These are phyloP conservation scores for Candida orba DNA, from an alignment of 805 yeast genomes.

Conservation along the genomic window DNA sequence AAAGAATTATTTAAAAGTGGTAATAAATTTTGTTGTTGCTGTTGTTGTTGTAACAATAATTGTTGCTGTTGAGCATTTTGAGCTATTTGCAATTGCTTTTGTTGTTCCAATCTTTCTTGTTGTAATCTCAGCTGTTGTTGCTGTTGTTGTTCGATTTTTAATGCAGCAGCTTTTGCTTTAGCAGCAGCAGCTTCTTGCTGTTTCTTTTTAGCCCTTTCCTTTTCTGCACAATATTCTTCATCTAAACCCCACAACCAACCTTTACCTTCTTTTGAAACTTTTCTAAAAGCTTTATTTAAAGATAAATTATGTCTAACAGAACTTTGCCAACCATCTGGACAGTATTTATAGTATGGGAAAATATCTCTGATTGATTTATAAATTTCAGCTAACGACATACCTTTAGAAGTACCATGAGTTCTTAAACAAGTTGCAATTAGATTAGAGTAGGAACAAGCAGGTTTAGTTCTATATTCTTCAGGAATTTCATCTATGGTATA, in stretches of 20 bases:
- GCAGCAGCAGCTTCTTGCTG: conserved; percentile 61
- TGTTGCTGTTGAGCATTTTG: conserved; percentile 15
- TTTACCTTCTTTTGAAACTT: conserved; percentile 79
- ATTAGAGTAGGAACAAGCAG: conserved; percentile 72
- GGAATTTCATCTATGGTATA: conserved; percentile 85
- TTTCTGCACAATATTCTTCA: conserved; percentile 74
- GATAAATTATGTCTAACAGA: conserved; percentile 87
- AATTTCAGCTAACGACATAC: conserved; percentile 79
- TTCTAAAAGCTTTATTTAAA: conserved; percentile 76
- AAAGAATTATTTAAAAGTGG: conserved; percentile 3
- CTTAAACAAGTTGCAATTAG: conserved; percentile 75
- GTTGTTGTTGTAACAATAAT: neutral
- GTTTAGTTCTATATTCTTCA: conserved; percentile 76
- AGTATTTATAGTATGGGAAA: conserved; percentile 86
- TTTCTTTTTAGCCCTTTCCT: conserved; percentile 65
- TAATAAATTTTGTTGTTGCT: neutral
- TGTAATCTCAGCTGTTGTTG: conserved; percentile 26
- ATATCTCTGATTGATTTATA: conserved; percentile 79
- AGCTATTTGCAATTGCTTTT: conserved; percentile 18
- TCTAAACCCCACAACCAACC: conserved; percentile 95
- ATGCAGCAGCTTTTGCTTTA: conserved; percentile 47
- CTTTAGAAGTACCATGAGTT: conserved; percentile 56
- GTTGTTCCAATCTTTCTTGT: conserved; percentile 22
- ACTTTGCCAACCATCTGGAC: conserved; percentile 98
- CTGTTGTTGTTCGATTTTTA: conserved; percentile 46